Percentiles rank a stretch among this genome's conserved stretches.
These are phyloP conservation scores for Lathyrus aphaca DNA, from an alignment of 306 rosid species.

Conservation along the genomic window DNA sequence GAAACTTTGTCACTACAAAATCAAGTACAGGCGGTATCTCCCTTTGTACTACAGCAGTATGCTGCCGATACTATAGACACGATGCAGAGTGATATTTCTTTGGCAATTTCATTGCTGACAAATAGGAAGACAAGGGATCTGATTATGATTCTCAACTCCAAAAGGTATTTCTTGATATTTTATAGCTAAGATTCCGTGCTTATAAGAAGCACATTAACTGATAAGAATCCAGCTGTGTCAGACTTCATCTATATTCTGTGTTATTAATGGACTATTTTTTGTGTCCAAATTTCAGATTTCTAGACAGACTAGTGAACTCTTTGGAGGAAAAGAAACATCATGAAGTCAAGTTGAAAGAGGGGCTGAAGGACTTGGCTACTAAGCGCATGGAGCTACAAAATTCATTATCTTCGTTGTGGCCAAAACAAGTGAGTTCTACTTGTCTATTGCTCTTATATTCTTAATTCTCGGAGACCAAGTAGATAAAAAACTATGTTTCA, in stretches of 20 bases:
- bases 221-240: background rate
- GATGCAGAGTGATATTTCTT: constrained; percentile 69
- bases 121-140: constrained; percentile 84
- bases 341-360: constrained; percentile 83
- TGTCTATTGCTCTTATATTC: constrained; percentile 9
- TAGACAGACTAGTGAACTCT: constrained; percentile 77
- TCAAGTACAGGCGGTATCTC: constrained; percentile 94
- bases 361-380: constrained; percentile 76
- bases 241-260: constrained; percentile 11
- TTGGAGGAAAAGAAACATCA: constrained; percentile 91
- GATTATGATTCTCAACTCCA: constrained; percentile 93
- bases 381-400: constrained; percentile 93
- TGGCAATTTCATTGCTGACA: constrained; percentile 82
- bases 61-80: constrained; percentile 71
- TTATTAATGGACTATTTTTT: constrained; percentile 21
- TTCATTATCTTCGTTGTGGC: constrained; percentile 85
- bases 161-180: constrained; percentile 59
- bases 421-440: constrained; percentile 74
- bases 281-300: constrained; percentile 68
- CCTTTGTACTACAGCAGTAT: constrained; percentile 84
- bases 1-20: constrained; percentile 82
- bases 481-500: background rate
- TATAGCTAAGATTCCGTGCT: constrained; percentile 29
- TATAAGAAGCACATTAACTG: constrained; percentile 1
- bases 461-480: constrained; percentile 23